Evolutionary conservation across 345 rosid species (phyloP).

Genomic region (Laguncularia racemosa): DNA sequence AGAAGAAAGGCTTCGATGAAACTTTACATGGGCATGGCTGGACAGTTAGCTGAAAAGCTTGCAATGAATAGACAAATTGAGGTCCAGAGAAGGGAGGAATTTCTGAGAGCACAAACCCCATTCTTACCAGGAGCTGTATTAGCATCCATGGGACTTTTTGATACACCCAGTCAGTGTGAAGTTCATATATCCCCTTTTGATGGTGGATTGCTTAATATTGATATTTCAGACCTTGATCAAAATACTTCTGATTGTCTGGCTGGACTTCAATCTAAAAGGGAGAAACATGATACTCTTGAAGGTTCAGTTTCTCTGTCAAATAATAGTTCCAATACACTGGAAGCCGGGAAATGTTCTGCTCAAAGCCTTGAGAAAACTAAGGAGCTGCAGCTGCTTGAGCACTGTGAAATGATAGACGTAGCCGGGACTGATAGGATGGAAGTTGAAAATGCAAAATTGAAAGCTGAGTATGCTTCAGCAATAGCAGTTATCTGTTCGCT

Average conservation of each 20-base stretch:
- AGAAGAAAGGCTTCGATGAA: slow-evolving; percentile 93
- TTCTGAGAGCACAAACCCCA: slow-evolving; percentile 53
- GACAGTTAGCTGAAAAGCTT: slow-evolving; percentile 91
- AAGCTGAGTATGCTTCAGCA: slow-evolving; percentile 96
- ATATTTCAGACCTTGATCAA: slow-evolving; percentile 61
- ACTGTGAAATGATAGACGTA: slow-evolving; percentile 64
- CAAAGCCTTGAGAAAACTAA: slow-evolving; percentile 33
- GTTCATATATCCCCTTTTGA: slow-evolving; percentile 88
- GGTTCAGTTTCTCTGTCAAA: slow-evolving; percentile 52
- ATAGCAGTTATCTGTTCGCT: slow-evolving; percentile 69
- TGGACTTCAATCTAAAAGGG: slow-evolving; percentile 40
- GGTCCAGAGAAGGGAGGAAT: slow-evolving; percentile 86
- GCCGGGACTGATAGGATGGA: slow-evolving; percentile 94
- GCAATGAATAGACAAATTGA: slow-evolving; percentile 82
- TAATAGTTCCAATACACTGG: slow-evolving; percentile 44
- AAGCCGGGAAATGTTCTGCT: slow-evolving; percentile 27
- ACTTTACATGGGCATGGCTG: slow-evolving; percentile 99
- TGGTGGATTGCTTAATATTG: slow-evolving; percentile 65
- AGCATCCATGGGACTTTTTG: slow-evolving; percentile 81
- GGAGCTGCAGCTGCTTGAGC: slow-evolving; percentile 55
- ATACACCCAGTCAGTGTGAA: slow-evolving; percentile 87
- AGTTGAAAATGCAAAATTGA: slow-evolving; percentile 95
- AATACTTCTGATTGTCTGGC: slow-evolving; percentile 79
- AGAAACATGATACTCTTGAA: slow-evolving; percentile 44
- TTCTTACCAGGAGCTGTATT: slow-evolving; percentile 74